Base-by-base conservation (phyloP, 495 filamentous ascomycete genomes). In the Trichoderma parareesei region DNA sequence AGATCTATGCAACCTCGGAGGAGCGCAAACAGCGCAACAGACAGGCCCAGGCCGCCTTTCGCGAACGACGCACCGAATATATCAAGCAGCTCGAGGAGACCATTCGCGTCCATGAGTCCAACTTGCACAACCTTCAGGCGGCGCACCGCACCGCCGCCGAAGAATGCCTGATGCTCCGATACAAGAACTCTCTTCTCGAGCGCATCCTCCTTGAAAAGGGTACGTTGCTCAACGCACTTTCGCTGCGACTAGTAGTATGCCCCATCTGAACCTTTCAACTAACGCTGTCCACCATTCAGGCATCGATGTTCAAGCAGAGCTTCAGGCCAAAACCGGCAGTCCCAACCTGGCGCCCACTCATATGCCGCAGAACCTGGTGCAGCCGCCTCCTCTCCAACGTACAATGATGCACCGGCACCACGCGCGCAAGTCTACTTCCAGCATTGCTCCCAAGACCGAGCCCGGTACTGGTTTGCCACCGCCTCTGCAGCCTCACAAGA, bases 1-100 rank as follows among this genome's bases (percentile, higher is more conserved):
- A 95, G 92, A 96, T 97, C 60, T 98, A 98, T 81, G 94, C 94
- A 27, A 98, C 94, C 38, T 97, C 94, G 10, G 94, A 98, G 76
- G 95, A 98, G 77, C 85, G 94, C 71, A 98, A 98, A 79, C 94
- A 97, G 78, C 87, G 95, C 68, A 98, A 98, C 72, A 85, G 94
- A 67, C 95, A 98, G 77, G 94, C 94, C 38, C 94, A 98, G 75
- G 94, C 94, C 57, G 94, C 94, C 38, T 98, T 98, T 72, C 88
- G 94, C 59, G 94, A 98, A 75, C 87, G 94, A 66, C 87, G 94
- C 67, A 98, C 95, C 38, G 94, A 98, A 79, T 98, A 98, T 74
- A 98, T 98, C 80, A 97, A 97, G 78, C 95, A 98, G 75, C 84
- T 98, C 11, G 94, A 98, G 76, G 90, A 91, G 63, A 97, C 92